These are phyloP conservation scores for Monosporascus cannonballus DNA, from an alignment of 2,329 filamentous ascomycete genomes.

Conservation along the genomic window DNA sequence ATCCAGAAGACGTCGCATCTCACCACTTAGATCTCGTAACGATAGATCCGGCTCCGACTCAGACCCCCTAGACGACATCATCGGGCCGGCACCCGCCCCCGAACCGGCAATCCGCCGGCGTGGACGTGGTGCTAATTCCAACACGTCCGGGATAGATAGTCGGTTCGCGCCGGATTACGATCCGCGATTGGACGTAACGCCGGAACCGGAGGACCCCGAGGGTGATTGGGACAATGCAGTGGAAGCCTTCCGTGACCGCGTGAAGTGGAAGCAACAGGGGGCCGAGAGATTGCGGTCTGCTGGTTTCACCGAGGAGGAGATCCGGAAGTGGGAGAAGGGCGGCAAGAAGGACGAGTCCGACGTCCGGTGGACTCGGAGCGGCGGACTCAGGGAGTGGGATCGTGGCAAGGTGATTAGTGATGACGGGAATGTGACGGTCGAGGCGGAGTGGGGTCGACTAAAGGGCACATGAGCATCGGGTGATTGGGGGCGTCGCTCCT, in stretches of 20 bases:
- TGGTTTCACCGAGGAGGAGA: constrained; percentile 71
- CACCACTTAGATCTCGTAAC: neutral
- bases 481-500: no score
- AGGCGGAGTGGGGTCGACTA: constrained; percentile 10
- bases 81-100: constrained; percentile 59
- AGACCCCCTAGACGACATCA: constrained; percentile 68
- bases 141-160: constrained; percentile 64
- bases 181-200: constrained; percentile 48
- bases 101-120: constrained; percentile 45
- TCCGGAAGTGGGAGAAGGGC: constrained; percentile 64
- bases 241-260: constrained; percentile 73
- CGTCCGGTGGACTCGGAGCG: constrained; percentile 65
- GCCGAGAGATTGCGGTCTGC: constrained; percentile 70
- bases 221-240: constrained; percentile 73
- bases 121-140: constrained; percentile 62
- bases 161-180: constrained; percentile 68
- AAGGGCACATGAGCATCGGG: constrained; percentile 1
- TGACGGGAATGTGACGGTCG: constrained; percentile 9
- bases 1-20: constrained; percentile 1
- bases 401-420: constrained; percentile 38
- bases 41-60: constrained; percentile 54
- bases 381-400: constrained; percentile 60
- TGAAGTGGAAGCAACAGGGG: constrained; percentile 69
- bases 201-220: constrained; percentile 33
- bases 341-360: constrained; percentile 56